Conservation (phyloP, 2,329 filamentous ascomycete species). For the Cryphonectria parasitica region DNA sequence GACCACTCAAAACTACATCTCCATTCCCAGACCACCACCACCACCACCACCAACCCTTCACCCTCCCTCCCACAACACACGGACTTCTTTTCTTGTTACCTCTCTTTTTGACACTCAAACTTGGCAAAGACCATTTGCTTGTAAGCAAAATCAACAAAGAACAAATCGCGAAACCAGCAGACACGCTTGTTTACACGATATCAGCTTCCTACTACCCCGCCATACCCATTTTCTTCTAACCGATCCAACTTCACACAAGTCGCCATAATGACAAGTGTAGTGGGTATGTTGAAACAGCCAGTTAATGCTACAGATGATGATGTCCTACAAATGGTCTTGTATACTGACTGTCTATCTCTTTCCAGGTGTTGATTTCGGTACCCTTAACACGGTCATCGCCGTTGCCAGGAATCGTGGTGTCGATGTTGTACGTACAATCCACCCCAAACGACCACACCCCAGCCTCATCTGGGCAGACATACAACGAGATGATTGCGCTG, state of each 20-base stretch:
- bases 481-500: slow-evolving; percentile 10
- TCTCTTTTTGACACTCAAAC: slow-evolving; percentile 5
- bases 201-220: slow-evolving; percentile 29
- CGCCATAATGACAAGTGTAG: slow-evolving; percentile 56
- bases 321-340: slow-evolving; percentile 13
- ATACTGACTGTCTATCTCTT: slow-evolving; percentile 27
- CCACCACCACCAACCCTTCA: slow-evolving; percentile 10
- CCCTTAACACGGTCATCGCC: slow-evolving; percentile 94
- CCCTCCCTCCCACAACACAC: slow-evolving; percentile 9
- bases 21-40: neutral
- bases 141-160: slow-evolving; percentile 3
- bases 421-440: slow-evolving; percentile 80
- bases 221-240: slow-evolving; percentile 20
- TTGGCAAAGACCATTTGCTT: slow-evolving; percentile 1
- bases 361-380: slow-evolving; percentile 88
- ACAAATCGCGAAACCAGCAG: neutral
- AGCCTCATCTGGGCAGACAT: neutral
- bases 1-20: neutral
- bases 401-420: slow-evolving; percentile 98
- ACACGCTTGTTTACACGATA: slow-evolving; percentile 18
- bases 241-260: slow-evolving; percentile 29
- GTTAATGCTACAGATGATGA: slow-evolving; percentile 5
- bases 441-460: neutral
- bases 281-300: slow-evolving; percentile 47
- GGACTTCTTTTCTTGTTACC: too few species aligned